Base-by-base conservation (phyloP, 495 filamentous ascomycete genomes). In the Xanthoparmelia taractica region DNA sequence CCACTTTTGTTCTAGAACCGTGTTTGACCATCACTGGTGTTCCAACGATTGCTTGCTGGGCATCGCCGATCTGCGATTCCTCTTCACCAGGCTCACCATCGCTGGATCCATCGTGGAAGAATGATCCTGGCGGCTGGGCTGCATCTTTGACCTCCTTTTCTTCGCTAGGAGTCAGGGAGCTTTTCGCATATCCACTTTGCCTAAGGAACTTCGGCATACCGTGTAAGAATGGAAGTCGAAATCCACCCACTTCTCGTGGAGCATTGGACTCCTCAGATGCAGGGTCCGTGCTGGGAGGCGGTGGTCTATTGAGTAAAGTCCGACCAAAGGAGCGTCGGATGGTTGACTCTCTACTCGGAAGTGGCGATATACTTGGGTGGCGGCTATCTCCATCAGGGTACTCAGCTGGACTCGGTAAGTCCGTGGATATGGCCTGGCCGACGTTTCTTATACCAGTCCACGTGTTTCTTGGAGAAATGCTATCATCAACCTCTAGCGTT, bases 71-170 rank as follows among this genome's bases (percentile, higher is more conserved):
- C 11, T 66, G 41, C 18, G 48, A 59, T 54, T 58, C 56, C 23
- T 52, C 59, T 47, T 61, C 59, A 11, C 57, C 61, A 11, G 11
- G 57, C 10, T 60, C 57, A 3, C 63, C 66, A 58, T 65, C 62
- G 29, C 57, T 60, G 12, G 58, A 55, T 29, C 29, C 57, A 34
- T 55, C 62, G 37, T 67, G 40, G 38, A 67, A 67, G 36, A 67
- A 67, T 18, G 58, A 58, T 15, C 33, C 58, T 8, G 54, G 61
- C 56, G 34, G 56, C 34, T 58, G 36, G 37, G n/a, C 56, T 13
- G 40, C 23, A 41, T 43, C 25, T 29, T 57, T 25, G 55, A 56
- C n/a, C 23, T 63, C 36, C 33, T 58, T 25, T 23, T 48, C 37
- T 17, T 54, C 55, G 37, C 55, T 23, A 13, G 40, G 31, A 23